Evolutionary conservation across 352 stramenopile genomes (phyloP).

Genomic region (Phytopythium boreale): DNA sequence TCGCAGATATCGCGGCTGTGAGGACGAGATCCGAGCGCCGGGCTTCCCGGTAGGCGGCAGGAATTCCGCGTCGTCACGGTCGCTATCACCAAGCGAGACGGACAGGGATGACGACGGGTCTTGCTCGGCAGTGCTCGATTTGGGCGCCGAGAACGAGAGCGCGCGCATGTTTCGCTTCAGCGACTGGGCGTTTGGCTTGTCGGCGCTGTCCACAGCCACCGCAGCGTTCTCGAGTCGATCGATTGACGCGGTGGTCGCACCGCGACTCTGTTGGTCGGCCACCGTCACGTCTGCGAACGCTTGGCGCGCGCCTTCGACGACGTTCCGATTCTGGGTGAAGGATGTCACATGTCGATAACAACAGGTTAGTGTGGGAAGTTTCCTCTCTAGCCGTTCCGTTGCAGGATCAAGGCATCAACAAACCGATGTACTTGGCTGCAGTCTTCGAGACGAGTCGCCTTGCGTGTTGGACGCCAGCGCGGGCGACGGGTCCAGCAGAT

Average conservation of each 20-base stretch:
- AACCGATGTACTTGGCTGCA: background rate
- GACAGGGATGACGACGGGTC: constrained; percentile 22
- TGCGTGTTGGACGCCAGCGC: background rate
- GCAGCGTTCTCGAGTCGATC: background rate
- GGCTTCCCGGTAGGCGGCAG: constrained; percentile 18
- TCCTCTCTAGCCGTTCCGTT: too few species aligned
- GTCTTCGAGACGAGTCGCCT: background rate
- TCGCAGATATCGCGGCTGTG: constrained; percentile 46
- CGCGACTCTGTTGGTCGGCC: background rate
- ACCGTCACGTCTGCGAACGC: constrained; percentile 5
- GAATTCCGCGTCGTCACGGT: constrained; percentile 38
- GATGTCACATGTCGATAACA: background rate
- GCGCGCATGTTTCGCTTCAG: constrained; percentile 26
- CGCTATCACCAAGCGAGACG: constrained; percentile 10
- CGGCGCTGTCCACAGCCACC: background rate
- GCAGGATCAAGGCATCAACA: background rate
- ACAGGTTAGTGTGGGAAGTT: background rate
- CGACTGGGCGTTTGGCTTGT: constrained; percentile 8
- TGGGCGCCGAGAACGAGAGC: constrained; percentile 46
- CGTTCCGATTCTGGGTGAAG: background rate
- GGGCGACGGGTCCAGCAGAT: constrained; percentile 33
- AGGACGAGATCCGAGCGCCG: constrained; percentile 11
- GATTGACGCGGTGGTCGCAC: background rate
- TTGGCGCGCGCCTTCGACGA: constrained; percentile 2
- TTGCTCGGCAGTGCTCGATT: constrained; percentile 20